phyloP scores from a whole-genome alignment of 2,329 filamentous ascomycete genomes.

The Ophiostoma fasciatum region DNA sequence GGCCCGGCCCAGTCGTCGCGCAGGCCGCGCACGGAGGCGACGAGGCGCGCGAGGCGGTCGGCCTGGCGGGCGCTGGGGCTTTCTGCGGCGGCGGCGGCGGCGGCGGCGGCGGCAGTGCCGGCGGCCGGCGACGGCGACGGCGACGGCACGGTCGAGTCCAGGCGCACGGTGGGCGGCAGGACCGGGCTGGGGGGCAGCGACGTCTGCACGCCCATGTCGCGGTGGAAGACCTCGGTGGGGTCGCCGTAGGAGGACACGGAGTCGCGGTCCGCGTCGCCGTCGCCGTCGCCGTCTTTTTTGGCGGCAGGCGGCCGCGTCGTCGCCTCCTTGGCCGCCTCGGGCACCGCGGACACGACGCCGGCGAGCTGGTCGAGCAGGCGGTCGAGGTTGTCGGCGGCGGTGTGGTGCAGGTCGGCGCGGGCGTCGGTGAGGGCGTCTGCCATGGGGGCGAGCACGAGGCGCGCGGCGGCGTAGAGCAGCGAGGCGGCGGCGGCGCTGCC shows the following conservation, averaged over 20 bases:
- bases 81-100: too few relatives aligned
- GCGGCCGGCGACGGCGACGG: neutral
- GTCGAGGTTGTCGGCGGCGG: slow-evolving; percentile 29
- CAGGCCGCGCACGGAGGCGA: slow-evolving; percentile 12
- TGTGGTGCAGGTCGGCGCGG: slow-evolving; percentile 36
- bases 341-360: slow-evolving; percentile 45
- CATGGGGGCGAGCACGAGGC: slow-evolving; percentile 52
- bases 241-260: slow-evolving; percentile 39
- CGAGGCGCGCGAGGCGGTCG: slow-evolving; percentile 2
- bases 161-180: neutral
- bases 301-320: slow-evolving; percentile 5
- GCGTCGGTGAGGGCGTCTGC: slow-evolving; percentile 35
- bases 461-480: slow-evolving; percentile 55
- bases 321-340: slow-evolving; percentile 16
- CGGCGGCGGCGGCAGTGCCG: neutral
- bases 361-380: slow-evolving; percentile 36
- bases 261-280: slow-evolving; percentile 30
- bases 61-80: slow-evolving; percentile 4
- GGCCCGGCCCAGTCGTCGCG: slow-evolving; percentile 5
- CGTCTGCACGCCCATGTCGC: slow-evolving; percentile 69
- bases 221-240: slow-evolving; percentile 67
- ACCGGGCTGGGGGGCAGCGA: slow-evolving; percentile 33
- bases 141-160: slow-evolving; percentile 2
- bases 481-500: slow-evolving; percentile 42
- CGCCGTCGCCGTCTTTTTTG: slow-evolving; percentile 10